Base-by-base conservation (phyloP, 768 basidiomycete genomes). In the Atractiella rhizophila region DNA sequence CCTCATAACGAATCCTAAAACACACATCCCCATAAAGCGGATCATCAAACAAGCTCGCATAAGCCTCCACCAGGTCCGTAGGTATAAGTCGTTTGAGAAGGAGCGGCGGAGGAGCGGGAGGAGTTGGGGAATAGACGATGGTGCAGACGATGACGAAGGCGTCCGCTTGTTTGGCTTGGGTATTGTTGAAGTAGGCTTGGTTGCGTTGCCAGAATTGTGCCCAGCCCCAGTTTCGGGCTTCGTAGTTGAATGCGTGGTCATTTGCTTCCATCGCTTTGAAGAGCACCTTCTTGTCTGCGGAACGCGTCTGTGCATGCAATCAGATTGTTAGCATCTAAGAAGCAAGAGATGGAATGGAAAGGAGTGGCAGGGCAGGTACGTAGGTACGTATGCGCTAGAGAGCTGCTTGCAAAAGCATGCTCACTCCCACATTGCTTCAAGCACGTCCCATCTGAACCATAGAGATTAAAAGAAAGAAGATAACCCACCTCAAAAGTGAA, bases 201-300 rank as follows among this genome's bases (percentile, higher is more conserved):
- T 37, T 37, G 5, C 50, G 35, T 18, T 25, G 18, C 5, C 37
- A 5, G 30, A 40, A 42, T 51, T 51, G 4, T 42, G 35, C 28
- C 58, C 59, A 60, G 25, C 59, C 59, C 59, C 59, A 60, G 43
- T 59, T 60, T 19, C 57, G 54, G 18, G 59, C 42, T 39, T 59
- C 56, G 44, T 49, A 47, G 19, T 51, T 50, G 35, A 58, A 57
- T 4, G 56, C 55, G 37, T 58, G 56, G 38, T 62, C 57, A 4
- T 56, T 47, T 1, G 58, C 59, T 38, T 60, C 59, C 49, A 60
- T 60, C 23, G 51, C 44, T 18, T 53, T 48, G 41, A 48, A 43
- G 1, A 32, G 26, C 0, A 43, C 29, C n/a, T n/a, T n/a, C n/a
- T n/a, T n/a, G n/a, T n/a, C n/a, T n/a, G n/a, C n/a, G n/a, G n/a